Evolutionary conservation across 2,329 filamentous ascomycete genomes (phyloP).

Genomic region (Aspergillus melleus): DNA sequence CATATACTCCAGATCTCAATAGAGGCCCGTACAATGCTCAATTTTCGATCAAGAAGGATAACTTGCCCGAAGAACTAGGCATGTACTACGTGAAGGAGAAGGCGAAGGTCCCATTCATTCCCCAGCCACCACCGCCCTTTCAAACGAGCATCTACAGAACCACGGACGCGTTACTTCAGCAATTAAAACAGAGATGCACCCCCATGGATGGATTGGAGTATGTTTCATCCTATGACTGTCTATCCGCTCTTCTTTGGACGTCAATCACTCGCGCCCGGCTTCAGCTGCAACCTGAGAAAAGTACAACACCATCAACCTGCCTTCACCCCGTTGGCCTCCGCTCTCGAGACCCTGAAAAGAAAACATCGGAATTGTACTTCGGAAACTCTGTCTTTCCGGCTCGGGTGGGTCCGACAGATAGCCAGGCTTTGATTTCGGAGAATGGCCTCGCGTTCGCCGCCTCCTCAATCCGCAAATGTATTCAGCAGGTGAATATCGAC

Average conservation of each 20-base stretch:
- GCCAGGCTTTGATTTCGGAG: conserved; percentile 10
- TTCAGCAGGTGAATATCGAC: conserved; percentile 11
- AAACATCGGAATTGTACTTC: conserved; percentile 21
- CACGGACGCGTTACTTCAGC: conserved; percentile 14
- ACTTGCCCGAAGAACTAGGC: conserved; percentile 10
- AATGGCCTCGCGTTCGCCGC: conserved; percentile 18
- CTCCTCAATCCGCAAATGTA: conserved; percentile 21
- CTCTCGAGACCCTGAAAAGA: conserved; percentile 19
- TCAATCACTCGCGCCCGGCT: conserved; percentile 25
- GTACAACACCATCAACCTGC: conserved; percentile 9
- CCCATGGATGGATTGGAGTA: conserved; percentile 16
- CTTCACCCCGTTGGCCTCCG: conserved; percentile 24
- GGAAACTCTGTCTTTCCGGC: conserved; percentile 22
- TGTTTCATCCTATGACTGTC: conserved; percentile 28
- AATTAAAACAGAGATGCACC: conserved; percentile 16
- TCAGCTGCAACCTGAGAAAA: conserved; percentile 15
- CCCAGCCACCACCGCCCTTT: conserved; percentile 5
- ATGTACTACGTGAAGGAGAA: conserved; percentile 19
- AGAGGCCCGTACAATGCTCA: conserved; percentile 18
- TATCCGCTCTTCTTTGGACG: conserved; percentile 25
- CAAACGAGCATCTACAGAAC: conserved; percentile 19
- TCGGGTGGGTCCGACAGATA: conserved; percentile 15
- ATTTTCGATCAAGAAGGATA: conserved; percentile 5
- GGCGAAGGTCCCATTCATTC: conserved; percentile 7
- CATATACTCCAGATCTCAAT: conserved; percentile 20